These are phyloP conservation scores for Clonostachys chloroleuca DNA, from an alignment of 2,329 filamentous ascomycete species.

Conservation along the genomic window DNA sequence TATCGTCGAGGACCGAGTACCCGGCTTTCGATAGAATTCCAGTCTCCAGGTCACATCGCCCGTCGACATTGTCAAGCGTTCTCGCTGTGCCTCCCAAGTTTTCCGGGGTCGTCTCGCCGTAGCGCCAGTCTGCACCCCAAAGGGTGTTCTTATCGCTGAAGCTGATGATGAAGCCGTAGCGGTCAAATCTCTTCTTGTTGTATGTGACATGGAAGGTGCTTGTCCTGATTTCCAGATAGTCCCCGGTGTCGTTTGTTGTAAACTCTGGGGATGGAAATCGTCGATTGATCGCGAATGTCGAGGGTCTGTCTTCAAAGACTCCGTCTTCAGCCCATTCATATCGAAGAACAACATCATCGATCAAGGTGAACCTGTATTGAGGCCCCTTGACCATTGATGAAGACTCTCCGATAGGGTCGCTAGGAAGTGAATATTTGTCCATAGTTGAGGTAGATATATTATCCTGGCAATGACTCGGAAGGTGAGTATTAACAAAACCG, in stretches of 20 bases:
- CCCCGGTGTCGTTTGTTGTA: constrained; percentile 36
- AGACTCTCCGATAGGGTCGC: constrained; percentile 1
- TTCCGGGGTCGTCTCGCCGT: constrained; percentile 32
- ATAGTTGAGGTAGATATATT: background rate
- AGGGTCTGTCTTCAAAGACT: constrained; percentile 57
- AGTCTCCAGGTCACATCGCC: constrained; percentile 39
- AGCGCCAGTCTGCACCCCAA: constrained; percentile 44
- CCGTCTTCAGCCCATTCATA: constrained; percentile 59
- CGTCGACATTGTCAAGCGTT: constrained; percentile 50
- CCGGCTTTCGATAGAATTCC: constrained; percentile 47
- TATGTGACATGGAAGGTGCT: constrained; percentile 51
- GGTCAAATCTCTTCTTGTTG: constrained; percentile 49
- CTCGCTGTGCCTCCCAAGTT: constrained; percentile 44
- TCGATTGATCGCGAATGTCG: constrained; percentile 56
- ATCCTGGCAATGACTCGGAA: background rate
- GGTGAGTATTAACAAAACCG: no score
- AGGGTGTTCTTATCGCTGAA: constrained; percentile 30
- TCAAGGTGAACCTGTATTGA: constrained; percentile 54
- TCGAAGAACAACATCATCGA: constrained; percentile 51
- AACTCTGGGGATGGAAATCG: constrained; percentile 37
- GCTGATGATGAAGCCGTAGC: constrained; percentile 39
- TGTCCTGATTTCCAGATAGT: constrained; percentile 50
- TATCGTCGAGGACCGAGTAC: constrained; percentile 49
- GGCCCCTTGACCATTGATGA: constrained; percentile 4
- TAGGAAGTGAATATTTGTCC: constrained; percentile 2